Conservation (phyloP, 1,284 basidiomycete genomes). For the Boletus subluridellus region DNA sequence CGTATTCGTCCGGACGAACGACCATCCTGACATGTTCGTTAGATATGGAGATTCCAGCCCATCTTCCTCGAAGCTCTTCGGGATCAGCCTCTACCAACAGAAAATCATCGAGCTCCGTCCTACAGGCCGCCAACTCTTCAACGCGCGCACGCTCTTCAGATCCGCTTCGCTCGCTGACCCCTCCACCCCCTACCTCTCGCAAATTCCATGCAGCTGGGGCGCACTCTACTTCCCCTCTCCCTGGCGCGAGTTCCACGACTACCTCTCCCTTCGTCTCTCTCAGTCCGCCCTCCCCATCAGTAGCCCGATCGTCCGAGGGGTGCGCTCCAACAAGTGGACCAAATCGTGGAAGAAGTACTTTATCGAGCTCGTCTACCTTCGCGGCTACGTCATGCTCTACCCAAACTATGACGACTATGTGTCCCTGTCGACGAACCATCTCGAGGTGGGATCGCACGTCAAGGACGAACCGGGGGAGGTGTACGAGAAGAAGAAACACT, state of each 20-base stretch:
- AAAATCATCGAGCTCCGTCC: slow-evolving; percentile 71
- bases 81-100: slow-evolving; percentile 80
- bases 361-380: slow-evolving; percentile 76
- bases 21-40: slow-evolving; percentile 8
- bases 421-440: slow-evolving; percentile 80
- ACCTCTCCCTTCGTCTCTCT: slow-evolving; percentile 64
- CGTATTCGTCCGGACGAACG: not conserved
- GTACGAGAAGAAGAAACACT: slow-evolving; percentile 53
- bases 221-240: slow-evolving; percentile 83
- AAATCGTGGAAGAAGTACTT: slow-evolving; percentile 85
- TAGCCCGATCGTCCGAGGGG: slow-evolving; percentile 57
- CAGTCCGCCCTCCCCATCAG: slow-evolving; percentile 43
- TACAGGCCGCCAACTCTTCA: slow-evolving; percentile 64
- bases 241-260: slow-evolving; percentile 80
- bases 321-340: slow-evolving; percentile 76
- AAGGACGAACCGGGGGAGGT: slow-evolving; percentile 49
- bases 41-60: slow-evolving; percentile 54
- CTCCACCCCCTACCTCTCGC: slow-evolving; percentile 72
- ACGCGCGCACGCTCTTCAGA: slow-evolving; percentile 58
- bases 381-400: slow-evolving; percentile 82
- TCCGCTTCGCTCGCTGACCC: slow-evolving; percentile 39
- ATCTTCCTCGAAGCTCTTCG: slow-evolving; percentile 54
- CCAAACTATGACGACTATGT: slow-evolving; percentile 69
- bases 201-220: slow-evolving; percentile 87
- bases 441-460: slow-evolving; percentile 79